A percentile compares a stretch with the other conserved stretches of the same genome.
Evolutionary conservation across 306 rosid genomes (phyloP).

Genomic region (Dryas octopetala): DNA sequence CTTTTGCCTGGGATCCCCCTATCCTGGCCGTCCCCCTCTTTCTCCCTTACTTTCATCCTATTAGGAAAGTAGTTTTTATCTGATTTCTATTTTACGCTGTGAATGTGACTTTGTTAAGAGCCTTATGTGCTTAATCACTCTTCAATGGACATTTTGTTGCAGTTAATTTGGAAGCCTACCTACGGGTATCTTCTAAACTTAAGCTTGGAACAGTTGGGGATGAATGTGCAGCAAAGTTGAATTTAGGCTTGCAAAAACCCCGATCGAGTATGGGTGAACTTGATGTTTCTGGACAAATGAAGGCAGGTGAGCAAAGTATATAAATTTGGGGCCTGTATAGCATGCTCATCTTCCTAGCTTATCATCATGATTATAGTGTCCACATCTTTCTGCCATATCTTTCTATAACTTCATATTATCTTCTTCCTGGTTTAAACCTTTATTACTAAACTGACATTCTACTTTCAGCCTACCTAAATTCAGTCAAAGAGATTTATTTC

Average conservation of each 20-base stretch:
- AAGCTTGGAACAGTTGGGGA: slow-evolving; percentile 67
- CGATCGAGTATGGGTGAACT: slow-evolving; percentile 45
- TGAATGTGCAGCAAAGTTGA: slow-evolving; percentile 39
- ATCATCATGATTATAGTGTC: neutral
- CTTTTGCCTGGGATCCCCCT: neutral
- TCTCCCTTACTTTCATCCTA: neutral
- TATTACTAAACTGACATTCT: neutral
- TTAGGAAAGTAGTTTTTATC: slow-evolving; percentile 5
- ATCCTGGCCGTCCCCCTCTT: neutral
- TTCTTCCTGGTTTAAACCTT: neutral
- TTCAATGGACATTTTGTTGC: slow-evolving; percentile 30
- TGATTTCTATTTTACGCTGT: slow-evolving; percentile 2
- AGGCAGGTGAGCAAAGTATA: slow-evolving; percentile 51
- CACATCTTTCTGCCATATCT: neutral
- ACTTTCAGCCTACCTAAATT: neutral
- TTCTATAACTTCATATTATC: neutral
- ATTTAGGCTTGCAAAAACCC: slow-evolving; percentile 34
- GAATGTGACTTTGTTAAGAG: slow-evolving; percentile 9
- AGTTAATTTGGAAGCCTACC: slow-evolving; percentile 71
- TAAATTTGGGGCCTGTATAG: neutral
- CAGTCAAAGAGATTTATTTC: neutral
- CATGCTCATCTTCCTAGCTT: neutral
- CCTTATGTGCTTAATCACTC: slow-evolving; percentile 27
- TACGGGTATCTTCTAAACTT: slow-evolving; percentile 76
- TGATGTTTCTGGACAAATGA: slow-evolving; percentile 59